Evolutionary conservation across 805 yeast genomes (phyloP).

Genomic region (Sugiyamaella valdiviana): DNA sequence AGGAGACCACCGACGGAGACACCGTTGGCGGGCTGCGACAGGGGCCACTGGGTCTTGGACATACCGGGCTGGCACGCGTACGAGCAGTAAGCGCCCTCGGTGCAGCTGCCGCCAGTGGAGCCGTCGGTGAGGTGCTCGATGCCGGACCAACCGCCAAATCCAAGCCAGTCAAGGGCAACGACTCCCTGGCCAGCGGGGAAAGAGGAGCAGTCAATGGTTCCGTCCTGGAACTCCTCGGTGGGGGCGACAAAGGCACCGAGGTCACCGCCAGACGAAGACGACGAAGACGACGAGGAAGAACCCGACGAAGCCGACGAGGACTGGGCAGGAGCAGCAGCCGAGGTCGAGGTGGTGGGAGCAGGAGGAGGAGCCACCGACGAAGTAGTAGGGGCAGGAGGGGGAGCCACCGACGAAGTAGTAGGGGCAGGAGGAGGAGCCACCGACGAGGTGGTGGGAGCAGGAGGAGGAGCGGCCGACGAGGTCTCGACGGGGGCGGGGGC

Average conservation of each 20-base stretch:
- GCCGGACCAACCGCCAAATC: constrained; percentile 81
- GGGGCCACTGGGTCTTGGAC: constrained; percentile 99
- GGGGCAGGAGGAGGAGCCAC: constrained; percentile 22
- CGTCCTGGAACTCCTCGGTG: constrained; percentile 60
- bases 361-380: constrained; percentile 27
- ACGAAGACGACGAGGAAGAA: constrained; percentile 23
- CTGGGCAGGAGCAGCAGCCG: constrained; percentile 32
- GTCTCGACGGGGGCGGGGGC: constrained; percentile 21
- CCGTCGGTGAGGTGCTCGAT: constrained; percentile 49
- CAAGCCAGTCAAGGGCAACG: constrained; percentile 61
- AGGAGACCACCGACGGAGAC: constrained; percentile 88
- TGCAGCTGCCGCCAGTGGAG: constrained; percentile 58
- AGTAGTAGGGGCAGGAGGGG: constrained; percentile 24
- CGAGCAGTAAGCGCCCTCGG: constrained; percentile 90
- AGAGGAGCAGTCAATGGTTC: constrained; percentile 54
- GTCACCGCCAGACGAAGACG: constrained; percentile 55
- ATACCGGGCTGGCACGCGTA: constrained; percentile 98
- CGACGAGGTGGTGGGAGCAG: constrained; percentile 25
- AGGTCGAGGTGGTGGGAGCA: constrained; percentile 28
- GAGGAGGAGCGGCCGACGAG: constrained; percentile 26
- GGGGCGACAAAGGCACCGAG: constrained; percentile 54
- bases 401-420: constrained; percentile 21
- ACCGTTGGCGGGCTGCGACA: constrained; percentile 79
- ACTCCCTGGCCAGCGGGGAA: constrained; percentile 87
- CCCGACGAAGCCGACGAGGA: constrained; percentile 28